These are phyloP conservation scores for Sporobolus alterniflorus DNA, from an alignment of 202 grass and related monocot species.

Conservation along the genomic window DNA sequence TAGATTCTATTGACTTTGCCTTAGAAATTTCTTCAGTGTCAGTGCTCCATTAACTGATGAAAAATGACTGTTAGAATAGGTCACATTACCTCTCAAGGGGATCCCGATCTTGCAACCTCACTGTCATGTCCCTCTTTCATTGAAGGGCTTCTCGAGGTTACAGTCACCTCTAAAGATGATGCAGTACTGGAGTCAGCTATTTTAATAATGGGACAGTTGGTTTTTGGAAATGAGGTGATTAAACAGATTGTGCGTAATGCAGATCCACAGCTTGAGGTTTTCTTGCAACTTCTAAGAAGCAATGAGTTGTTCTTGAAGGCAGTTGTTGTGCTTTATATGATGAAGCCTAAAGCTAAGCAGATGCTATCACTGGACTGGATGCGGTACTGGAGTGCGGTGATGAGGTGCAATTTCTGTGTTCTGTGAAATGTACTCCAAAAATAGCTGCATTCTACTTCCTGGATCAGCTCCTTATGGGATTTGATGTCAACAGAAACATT, in stretches of 20 bases:
- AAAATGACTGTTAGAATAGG: not conserved
- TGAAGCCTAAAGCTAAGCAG: constrained; percentile 96
- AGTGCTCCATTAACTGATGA: not conserved
- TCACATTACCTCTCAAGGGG: constrained; percentile 38
- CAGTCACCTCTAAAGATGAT: constrained; percentile 95
- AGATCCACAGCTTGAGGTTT: constrained; percentile 96
- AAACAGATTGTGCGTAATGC: constrained; percentile 89
- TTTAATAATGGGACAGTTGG: constrained; percentile 76
- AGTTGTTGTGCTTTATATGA: constrained; percentile 72
- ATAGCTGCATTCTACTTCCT: constrained; percentile 87
- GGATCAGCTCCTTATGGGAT: constrained; percentile 92
- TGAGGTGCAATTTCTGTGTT: constrained; percentile 68
- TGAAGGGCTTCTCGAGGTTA: constrained; percentile 94
- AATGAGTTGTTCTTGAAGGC: constrained; percentile 76
- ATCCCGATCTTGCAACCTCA: constrained; percentile 50
- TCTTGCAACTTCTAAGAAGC: constrained; percentile 84
- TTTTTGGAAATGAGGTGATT: constrained; percentile 67
- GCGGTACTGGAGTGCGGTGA: constrained; percentile 83
- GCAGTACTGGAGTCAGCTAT: constrained; percentile 81
- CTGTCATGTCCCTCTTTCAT: constrained; percentile 79
- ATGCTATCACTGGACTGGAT: constrained; percentile 97
- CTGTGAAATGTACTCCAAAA: constrained; percentile 72
- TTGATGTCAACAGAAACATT: constrained; percentile 87
- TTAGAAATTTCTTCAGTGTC: not conserved
- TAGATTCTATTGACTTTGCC: no score